Base-by-base conservation (phyloP, 164 flowering plant species). In the Vitis amurensis region DNA sequence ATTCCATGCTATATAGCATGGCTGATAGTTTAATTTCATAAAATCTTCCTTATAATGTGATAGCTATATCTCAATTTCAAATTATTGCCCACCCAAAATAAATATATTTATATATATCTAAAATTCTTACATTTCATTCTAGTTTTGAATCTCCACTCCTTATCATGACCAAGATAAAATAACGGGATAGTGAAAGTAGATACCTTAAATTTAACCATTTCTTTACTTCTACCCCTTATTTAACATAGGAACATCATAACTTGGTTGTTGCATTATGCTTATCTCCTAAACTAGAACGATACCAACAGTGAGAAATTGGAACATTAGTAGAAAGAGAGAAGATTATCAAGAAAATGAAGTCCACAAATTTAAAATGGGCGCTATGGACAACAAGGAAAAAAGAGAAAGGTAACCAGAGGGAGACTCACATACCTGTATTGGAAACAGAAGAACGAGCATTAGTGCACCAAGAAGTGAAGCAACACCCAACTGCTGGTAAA, bases 391-490 rank as follows among this genome's bases (percentile, higher is more conserved):
- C 11, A n/a, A 59, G 55, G 44, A 53, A 16, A 69, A 3, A 59
- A 50, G 9, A 4, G 44, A 11, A 48, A 23, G 55, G 23, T 7
- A 23, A 27, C 12, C 15, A 37, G 44, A 16, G 49, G 29, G 2
- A 2, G 59, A 59, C 55, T 62, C 50, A 63, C 10, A 2, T 82
- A 93, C 99, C 93, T 95, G 99, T 64, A 95, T 58, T 14, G 99
- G 99, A 77, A 95, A 89, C 85, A 95, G 51, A 55, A 95, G 82
- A 30, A 89, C 92, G 47, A 95, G 89, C 84, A 93, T 50, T 9
- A 85, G 55, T 68, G 98, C 86, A 47, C 99, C 99, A 64, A 91
- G 67, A 70, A 93, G 87, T 37, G 99, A 87, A 75, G 99, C 89
- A 70, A 88, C 88, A 60, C 97, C 97, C 65, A 95, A 78, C 68